Conservation (phyloP, 1,284 basidiomycete genomes). For the Taiwanofungus camphoratus region DNA sequence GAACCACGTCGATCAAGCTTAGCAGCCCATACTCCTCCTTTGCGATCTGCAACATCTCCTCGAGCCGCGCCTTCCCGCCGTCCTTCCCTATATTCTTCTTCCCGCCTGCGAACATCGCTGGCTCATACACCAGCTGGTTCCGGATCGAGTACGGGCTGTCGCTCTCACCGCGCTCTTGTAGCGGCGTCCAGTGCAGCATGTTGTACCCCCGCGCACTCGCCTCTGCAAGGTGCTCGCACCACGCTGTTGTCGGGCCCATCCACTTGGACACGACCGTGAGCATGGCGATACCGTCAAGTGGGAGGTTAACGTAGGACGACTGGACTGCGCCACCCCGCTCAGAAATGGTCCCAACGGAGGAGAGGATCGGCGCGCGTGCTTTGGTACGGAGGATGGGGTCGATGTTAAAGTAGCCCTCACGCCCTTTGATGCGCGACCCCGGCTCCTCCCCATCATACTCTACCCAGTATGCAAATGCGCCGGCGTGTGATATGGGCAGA, state of each 20-base stretch:
- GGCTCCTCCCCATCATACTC: conserved; percentile 71
- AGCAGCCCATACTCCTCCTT: conserved; percentile 83
- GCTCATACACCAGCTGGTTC: conserved; percentile 80
- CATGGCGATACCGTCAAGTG: conserved; percentile 82
- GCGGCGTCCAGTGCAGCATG: conserved; percentile 92
- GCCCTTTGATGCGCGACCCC: conserved; percentile 64
- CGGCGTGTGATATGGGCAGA: conserved; percentile 90
- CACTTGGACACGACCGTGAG: conserved; percentile 92
- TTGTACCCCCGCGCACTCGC: conserved; percentile 88
- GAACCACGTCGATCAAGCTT: conserved; percentile 87
- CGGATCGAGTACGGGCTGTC: conserved; percentile 90
- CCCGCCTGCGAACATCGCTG: conserved; percentile 54
- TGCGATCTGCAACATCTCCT: conserved; percentile 62
- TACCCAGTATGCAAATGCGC: conserved; percentile 90
- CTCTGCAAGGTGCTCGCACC: conserved; percentile 77
- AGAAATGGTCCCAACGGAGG: conserved; percentile 42
- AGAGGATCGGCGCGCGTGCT: conserved; percentile 68
- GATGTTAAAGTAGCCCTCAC: conserved; percentile 92
- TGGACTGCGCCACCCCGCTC: conserved; percentile 44
- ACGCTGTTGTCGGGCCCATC: conserved; percentile 82
- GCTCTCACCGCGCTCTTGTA: conserved; percentile 85
- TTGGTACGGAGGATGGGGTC: conserved; percentile 82
- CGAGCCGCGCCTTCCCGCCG: conserved; percentile 50
- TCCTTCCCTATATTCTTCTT: conserved; percentile 39
- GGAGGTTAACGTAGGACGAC: conserved; percentile 55